A percentile compares a stretch with the other conserved stretches of the same genome.
phyloP scores from a whole-genome alignment of 228 moss, liverwort and hornwort genomes.

The Sphagnum fallax region DNA sequence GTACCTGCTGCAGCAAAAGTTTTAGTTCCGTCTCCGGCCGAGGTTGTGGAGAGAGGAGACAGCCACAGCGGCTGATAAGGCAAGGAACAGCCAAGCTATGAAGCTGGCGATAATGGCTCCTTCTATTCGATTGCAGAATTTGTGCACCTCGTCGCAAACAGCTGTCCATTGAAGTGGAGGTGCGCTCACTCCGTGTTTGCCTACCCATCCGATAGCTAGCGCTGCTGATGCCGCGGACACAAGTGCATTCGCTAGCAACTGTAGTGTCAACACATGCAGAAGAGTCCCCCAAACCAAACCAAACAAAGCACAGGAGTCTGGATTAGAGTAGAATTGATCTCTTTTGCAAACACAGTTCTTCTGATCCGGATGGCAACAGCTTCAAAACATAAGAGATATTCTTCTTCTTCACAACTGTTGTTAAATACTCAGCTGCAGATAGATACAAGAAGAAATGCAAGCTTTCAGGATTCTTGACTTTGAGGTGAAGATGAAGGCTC shows the following conservation, averaged over 20 bases:
- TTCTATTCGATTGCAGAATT: constrained; percentile 35
- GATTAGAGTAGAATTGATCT: too few species aligned
- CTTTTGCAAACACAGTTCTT: too few species aligned
- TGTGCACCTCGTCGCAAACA: constrained; percentile 18
- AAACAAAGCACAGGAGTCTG: too few species aligned
- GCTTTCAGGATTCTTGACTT: background rate
- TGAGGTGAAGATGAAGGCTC: background rate
- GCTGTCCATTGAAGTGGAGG: constrained; percentile 12
- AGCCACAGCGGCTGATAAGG: constrained; percentile 31
- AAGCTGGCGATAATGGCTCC: constrained; percentile 53
- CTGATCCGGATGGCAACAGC: too few species aligned
- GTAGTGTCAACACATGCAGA: background rate
- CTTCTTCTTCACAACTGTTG: too few species aligned
- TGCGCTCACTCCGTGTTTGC: constrained; percentile 24
- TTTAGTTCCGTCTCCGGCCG: constrained; percentile 10
- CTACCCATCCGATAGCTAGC: constrained; percentile 33
- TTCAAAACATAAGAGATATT: too few species aligned
- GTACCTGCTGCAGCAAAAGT: too few species aligned
- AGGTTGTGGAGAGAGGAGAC: constrained; percentile 36
- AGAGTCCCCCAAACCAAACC: too few species aligned
- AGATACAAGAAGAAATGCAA: too few species aligned
- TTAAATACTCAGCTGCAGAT: too few species aligned
- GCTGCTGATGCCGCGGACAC: constrained; percentile 42
- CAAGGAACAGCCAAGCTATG: constrained; percentile 24
- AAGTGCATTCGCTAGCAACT: constrained; percentile 30